These are phyloP conservation scores for Cryptococcus sp. DNA, from an alignment of 1,284 basidiomycete species.

Conservation along the genomic window DNA sequence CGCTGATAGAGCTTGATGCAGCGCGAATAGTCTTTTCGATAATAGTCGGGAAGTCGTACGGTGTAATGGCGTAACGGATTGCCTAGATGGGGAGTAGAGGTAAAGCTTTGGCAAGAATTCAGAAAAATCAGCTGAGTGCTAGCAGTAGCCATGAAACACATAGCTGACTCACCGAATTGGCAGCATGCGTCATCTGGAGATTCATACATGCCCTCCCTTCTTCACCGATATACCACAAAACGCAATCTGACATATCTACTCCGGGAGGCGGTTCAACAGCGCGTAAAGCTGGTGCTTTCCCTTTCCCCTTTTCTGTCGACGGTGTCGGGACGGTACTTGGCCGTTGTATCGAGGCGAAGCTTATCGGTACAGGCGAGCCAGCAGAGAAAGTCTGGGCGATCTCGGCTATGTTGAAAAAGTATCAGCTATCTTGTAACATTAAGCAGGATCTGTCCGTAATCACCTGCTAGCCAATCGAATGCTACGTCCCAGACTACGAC, in stretches of 20 bases:
- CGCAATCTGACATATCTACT: conserved; percentile 45
- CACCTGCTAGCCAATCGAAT: conserved; percentile 71
- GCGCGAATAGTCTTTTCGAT: conserved; percentile 84
- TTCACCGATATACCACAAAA: conserved; percentile 77
- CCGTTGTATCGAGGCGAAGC: conserved; percentile 36
- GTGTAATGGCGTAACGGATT: conserved; percentile 62
- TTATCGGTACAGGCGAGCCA: conserved; percentile 23
- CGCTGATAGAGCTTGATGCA: conserved; percentile 87
- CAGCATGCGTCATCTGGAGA: conserved; percentile 74
- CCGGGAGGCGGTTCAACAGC: conserved; percentile 42
- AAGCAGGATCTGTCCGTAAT: conserved; percentile 20
- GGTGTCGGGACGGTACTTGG: conserved; percentile 13
- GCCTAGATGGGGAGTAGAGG: conserved; percentile 66
- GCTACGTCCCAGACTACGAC: conserved; percentile 77
- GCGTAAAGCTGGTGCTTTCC: conserved; percentile 42
- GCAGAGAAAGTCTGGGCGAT: conserved; percentile 28
- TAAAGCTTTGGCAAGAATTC: conserved; percentile 19
- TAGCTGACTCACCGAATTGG: conserved; percentile 52
- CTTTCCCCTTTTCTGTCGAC: conserved; percentile 16
- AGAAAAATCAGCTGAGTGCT: conserved; percentile 35
- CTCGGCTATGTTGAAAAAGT: conserved; percentile 21
- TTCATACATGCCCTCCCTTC: conserved; percentile 84
- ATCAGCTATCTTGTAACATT: not conserved
- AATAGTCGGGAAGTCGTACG: conserved; percentile 74
- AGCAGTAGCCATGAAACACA: conserved; percentile 1